Evolutionary conservation across 768 basidiomycete genomes (phyloP), one percentile per base, ranked within the genome.

Genomic region (Hypsizygus marmoreus): DNA sequence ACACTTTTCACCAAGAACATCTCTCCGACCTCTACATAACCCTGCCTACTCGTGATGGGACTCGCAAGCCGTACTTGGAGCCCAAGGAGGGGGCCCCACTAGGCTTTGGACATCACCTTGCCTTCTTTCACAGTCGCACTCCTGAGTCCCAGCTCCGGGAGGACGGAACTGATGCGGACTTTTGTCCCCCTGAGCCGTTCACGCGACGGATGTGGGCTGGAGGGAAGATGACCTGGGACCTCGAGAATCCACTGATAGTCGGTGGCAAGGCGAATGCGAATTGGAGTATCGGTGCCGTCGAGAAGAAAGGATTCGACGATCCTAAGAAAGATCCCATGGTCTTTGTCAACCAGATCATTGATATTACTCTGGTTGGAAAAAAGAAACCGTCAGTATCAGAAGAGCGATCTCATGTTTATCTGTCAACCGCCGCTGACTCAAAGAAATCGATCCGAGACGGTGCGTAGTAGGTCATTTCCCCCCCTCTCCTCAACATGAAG

Each of bases 171-270:
- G 87, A 88, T 41, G 72, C 76, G 1, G 80, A 84, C 37, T 82
- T 87, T 41, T 82, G 82, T 53, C 86, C 88, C 2, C 88, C 88
- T 0, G 69, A 75, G 39, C 87, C 87, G 2, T 89, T 87, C 65
- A 77, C 80, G 20, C 74, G 82, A 45, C 71, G 88, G n/a, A 91
- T 90, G 88, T 91, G 88, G 87, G 86, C 85, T 2, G 76, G 84
- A 16, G 88, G 88, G 3, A 75, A 66, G 55, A 81, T 90, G 60
- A 68, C 64, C 20, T 91, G 86, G 86, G 73, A 81, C 54, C 51
- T 64, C 36, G 43, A 59, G 23, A 61, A 65, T 26, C 75, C 76
- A 0, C 61, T 91, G 49, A 53, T 72, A 32, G 69, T 84, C 24
- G 88, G 86, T 9, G 68, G 74, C 35, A 71, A 57, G 35, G 81